Conservation (phyloP, 2,329 filamentous ascomycete species). For the Penicillium freii region DNA sequence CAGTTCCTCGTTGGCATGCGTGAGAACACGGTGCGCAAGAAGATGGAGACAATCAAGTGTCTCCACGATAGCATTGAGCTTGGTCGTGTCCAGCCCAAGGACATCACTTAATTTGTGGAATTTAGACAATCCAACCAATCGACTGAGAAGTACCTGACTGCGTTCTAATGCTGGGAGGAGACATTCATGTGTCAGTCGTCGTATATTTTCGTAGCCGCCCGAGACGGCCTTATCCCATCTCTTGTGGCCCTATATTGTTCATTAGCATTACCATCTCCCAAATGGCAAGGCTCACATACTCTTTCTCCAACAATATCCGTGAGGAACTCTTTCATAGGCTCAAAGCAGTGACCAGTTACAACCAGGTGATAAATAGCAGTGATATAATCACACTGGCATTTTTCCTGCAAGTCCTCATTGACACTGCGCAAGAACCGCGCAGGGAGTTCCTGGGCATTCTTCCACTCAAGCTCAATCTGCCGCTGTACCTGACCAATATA, state of each 20-base stretch:
- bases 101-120: constrained; percentile 68
- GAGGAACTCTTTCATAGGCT: constrained; percentile 79
- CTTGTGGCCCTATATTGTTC: constrained; percentile 69
- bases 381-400: constrained; percentile 63
- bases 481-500: constrained; percentile 79
- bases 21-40: constrained; percentile 69
- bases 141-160: constrained; percentile 74
- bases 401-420: constrained; percentile 69
- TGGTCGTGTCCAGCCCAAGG: constrained; percentile 63
- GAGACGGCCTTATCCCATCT: constrained; percentile 88
- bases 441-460: constrained; percentile 75
- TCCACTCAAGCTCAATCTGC: constrained; percentile 80
- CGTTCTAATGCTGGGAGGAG: constrained; percentile 85
- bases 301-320: constrained; percentile 77
- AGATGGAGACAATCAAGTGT: constrained; percentile 73
- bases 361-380: constrained; percentile 80
- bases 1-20: constrained; percentile 71
- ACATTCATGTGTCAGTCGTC: constrained; percentile 78
- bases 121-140: constrained; percentile 77
- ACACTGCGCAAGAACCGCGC: constrained; percentile 74
- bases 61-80: constrained; percentile 63
- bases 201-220: constrained; percentile 72
- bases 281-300: constrained; percentile 48
- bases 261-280: constrained; percentile 7
- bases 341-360: constrained; percentile 76